Evolutionary conservation across 768 basidiomycete genomes (phyloP).

Genomic region (Tylopilus felleus): DNA sequence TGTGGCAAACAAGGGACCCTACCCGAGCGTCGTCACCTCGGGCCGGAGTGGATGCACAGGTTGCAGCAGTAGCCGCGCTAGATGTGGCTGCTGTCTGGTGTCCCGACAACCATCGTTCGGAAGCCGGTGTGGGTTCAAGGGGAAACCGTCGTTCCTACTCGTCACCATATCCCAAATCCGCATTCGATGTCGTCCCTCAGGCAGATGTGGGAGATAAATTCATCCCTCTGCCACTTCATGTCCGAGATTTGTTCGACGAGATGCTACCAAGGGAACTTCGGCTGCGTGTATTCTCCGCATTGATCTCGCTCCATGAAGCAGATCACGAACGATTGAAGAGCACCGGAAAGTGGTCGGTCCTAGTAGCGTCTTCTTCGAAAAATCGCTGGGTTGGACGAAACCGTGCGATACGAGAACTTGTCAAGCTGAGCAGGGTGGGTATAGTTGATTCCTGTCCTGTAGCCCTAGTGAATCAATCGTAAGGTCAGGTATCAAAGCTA

Average conservation of each 20-base stretch:
- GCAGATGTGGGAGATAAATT: slow-evolving; percentile 46
- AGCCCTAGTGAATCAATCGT: slow-evolving; percentile 12
- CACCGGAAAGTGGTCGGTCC: slow-evolving; percentile 56
- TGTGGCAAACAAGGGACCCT: slow-evolving; percentile 41
- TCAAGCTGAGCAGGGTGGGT: slow-evolving; percentile 77
- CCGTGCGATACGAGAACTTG: slow-evolving; percentile 70
- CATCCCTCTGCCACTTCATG: slow-evolving; percentile 41
- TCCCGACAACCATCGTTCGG: slow-evolving; percentile 16
- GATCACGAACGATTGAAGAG: slow-evolving; percentile 48
- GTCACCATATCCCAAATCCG: slow-evolving; percentile 58
- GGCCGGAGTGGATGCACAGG: slow-evolving; percentile 16
- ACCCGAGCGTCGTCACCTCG: slow-evolving; percentile 11
- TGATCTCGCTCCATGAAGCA: slow-evolving; percentile 56
- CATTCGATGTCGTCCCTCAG: slow-evolving; percentile 55
- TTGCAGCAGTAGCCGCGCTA: not conserved
- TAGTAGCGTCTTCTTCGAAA: slow-evolving; percentile 57
- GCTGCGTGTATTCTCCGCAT: slow-evolving; percentile 51
- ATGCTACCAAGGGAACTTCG: slow-evolving; percentile 69
- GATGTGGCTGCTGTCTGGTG: slow-evolving; percentile 12
- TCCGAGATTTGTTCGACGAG: slow-evolving; percentile 65
- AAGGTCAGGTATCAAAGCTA: slow-evolving; percentile 62
- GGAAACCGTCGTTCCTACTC: slow-evolving; percentile 62
- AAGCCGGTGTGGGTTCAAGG: slow-evolving; percentile 31
- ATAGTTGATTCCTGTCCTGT: slow-evolving; percentile 13
- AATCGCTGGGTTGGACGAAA: slow-evolving; percentile 75